Evolutionary conservation across 768 basidiomycete genomes (phyloP).

Genomic region (Cystoderma amianthinum): DNA sequence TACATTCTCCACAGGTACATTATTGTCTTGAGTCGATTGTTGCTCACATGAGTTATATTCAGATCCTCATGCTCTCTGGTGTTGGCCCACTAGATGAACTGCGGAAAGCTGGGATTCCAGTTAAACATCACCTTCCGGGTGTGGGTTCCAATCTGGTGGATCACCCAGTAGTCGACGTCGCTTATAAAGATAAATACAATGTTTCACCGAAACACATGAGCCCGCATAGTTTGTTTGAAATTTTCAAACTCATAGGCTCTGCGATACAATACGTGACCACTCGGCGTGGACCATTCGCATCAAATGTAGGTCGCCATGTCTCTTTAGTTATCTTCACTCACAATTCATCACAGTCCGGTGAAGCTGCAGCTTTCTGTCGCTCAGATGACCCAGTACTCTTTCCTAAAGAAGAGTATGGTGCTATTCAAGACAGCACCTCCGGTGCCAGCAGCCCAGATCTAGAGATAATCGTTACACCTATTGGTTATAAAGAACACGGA

Average conservation of each 20-base stretch:
- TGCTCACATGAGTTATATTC: neutral
- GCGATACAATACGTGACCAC: conserved; percentile 32
- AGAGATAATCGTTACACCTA: conserved; percentile 30
- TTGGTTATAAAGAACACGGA: conserved; percentile 35
- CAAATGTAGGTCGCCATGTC: conserved; percentile 55
- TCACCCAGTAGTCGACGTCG: conserved; percentile 49
- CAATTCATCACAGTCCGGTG: conserved; percentile 26
- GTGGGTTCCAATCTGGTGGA: conserved; percentile 74
- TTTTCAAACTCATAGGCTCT: conserved; percentile 21
- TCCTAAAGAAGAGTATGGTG: conserved; percentile 21
- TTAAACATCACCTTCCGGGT: conserved; percentile 58
- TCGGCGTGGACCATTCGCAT: conserved; percentile 42
- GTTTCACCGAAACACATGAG: conserved; percentile 31
- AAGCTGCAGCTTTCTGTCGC: conserved; percentile 49
- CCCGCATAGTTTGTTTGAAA: conserved; percentile 16
- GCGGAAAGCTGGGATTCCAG: conserved; percentile 39
- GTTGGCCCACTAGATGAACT: conserved; percentile 64
- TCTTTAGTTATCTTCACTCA: neutral
- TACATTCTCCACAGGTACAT: conserved; percentile 48
- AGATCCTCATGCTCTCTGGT: conserved; percentile 66
- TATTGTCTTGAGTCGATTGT: neutral
- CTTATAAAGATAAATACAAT: conserved; percentile 44
- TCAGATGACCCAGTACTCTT: conserved; percentile 40
- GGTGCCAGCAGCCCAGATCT: conserved; percentile 32
- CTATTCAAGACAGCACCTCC: conserved; percentile 30